These are phyloP conservation scores for Pythium coloratum DNA, from an alignment of 352 stramenopile genomes.

Conservation along the genomic window DNA sequence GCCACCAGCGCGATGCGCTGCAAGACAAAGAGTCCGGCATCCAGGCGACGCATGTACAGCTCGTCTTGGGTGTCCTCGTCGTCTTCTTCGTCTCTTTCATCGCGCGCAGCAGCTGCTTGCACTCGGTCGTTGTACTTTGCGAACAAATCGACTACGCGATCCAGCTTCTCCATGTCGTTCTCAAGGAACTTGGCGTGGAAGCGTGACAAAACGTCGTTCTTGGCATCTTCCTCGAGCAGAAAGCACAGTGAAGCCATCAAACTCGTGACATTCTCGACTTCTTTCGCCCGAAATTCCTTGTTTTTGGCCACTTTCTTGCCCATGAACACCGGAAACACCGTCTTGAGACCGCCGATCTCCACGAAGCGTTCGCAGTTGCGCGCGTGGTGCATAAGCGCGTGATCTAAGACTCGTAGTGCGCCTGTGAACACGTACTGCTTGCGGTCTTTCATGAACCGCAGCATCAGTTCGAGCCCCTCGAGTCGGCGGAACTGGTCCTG, in stretches of 20 bases:
- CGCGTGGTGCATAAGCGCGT: constrained; percentile 34
- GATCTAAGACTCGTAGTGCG: constrained; percentile 39
- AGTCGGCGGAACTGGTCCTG: constrained; percentile 39
- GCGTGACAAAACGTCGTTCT: constrained; percentile 56
- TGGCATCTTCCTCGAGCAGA: constrained; percentile 43
- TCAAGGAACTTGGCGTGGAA: constrained; percentile 85
- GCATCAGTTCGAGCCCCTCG: constrained; percentile 92
- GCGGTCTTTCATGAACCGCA: constrained; percentile 89
- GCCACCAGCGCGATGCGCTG: constrained; percentile 67
- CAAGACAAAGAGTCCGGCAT: constrained; percentile 78
- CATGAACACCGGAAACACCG: constrained; percentile 51
- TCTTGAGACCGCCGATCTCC: constrained; percentile 48
- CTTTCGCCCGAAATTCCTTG: constrained; percentile 36
- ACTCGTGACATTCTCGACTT: constrained; percentile 68
- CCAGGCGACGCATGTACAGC: constrained; percentile 59
- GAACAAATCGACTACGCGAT: constrained; percentile 78
- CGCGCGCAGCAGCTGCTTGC: constrained; percentile 22
- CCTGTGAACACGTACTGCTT: constrained; percentile 63
- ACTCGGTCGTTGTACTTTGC: constrained; percentile 71
- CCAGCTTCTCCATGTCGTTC: constrained; percentile 80
- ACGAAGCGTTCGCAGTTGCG: constrained; percentile 51
- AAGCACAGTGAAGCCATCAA: constrained; percentile 69
- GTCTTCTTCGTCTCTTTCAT: constrained; percentile 27
- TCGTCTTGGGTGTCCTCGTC: constrained; percentile 38
- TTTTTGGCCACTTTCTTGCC: constrained; percentile 35